phyloP scores from a whole-genome alignment of 306 rosid species.

The Erythrophleum fordii region DNA sequence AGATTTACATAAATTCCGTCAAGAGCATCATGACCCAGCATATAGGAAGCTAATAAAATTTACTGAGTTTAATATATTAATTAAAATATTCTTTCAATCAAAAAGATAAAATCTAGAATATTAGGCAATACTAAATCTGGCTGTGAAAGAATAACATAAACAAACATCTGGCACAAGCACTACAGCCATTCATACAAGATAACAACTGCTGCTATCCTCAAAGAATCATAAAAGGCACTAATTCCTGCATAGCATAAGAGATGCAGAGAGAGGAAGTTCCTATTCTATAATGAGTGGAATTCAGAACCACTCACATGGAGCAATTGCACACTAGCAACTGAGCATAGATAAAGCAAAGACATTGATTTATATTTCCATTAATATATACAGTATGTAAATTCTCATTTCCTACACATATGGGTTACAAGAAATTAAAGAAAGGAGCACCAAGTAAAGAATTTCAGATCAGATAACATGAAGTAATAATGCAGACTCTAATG shows the following conservation, averaged over 20 bases:
- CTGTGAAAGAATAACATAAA: constrained; percentile 5
- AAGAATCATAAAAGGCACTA: background rate
- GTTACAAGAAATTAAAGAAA: constrained; percentile 27
- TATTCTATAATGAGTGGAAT: background rate
- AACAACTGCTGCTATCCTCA: background rate
- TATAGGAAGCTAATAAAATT: background rate
- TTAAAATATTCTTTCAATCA: background rate
- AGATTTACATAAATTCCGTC: background rate
- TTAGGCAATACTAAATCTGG: constrained; percentile 12
- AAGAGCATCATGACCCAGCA: background rate
- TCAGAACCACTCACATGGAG: too few relatives aligned
- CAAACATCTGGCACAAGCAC: constrained; percentile 14
- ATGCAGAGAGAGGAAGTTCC: background rate
- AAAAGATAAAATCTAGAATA: background rate
- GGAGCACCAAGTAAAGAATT: constrained; percentile 21
- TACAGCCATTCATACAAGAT: background rate
- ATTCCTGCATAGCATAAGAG: background rate
- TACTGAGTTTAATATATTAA: constrained; percentile 16
- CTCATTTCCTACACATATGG: background rate
- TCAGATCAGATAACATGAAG: constrained; percentile 13
- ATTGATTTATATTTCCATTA: constrained; percentile 20
- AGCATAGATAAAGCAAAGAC: background rate
- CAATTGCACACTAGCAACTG: background rate
- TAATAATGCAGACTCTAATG: constrained; percentile 5
- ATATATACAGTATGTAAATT: background rate